Evolutionary conservation across 345 rosid genomes (phyloP), one percentile per base, ranked within the genome.

Genomic region (Ceriops zippeliana): DNA sequence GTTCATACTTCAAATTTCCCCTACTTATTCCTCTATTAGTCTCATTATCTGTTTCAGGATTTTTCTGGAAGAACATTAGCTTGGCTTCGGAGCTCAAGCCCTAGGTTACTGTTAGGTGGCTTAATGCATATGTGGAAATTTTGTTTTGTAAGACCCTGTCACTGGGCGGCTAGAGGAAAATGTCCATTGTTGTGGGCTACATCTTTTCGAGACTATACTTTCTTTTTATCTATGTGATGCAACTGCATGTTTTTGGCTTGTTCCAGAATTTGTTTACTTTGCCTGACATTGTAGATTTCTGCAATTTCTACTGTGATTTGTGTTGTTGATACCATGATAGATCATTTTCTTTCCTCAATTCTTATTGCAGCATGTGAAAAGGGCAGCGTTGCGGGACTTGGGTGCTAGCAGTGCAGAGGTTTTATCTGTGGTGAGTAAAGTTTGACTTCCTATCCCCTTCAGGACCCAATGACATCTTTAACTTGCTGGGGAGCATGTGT

Each of bases 391-490:
- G 79, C 85, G 86, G 70, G 88, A 88, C 79, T 87, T 86, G 54
- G 82, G 87, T 61, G 98, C 98, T 10, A 79, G 79, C 74, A 85
- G 82, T 69, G 98, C 97, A n/a, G 91, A 91, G 79, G 96, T 93
- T 68, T 61, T 93, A 66, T 93, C 87, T 58, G 97, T 89, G 96
- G 98, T 93, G 22, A 6, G 78, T 75, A 64, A 51, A 70, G 53
- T 42, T 42, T 60, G 22, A 42, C 61, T 17, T 30, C 54, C 1
- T 42, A 57, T 7, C 53, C 20, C 7, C 4, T 27, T 49, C 21
- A 15, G 28, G 32, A 1, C 15, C 49, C 49, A 42, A 38, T 38
- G 5, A 13, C 32, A 7, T 15, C 27, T 7, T 15, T 66, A 17
- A 6, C 17, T 61, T 20, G 32, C 35, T 4, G 17, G 63, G 9